Base-by-base conservation (phyloP, 2,329 filamentous ascomycete species). In the Trichoderma sp. region DNA sequence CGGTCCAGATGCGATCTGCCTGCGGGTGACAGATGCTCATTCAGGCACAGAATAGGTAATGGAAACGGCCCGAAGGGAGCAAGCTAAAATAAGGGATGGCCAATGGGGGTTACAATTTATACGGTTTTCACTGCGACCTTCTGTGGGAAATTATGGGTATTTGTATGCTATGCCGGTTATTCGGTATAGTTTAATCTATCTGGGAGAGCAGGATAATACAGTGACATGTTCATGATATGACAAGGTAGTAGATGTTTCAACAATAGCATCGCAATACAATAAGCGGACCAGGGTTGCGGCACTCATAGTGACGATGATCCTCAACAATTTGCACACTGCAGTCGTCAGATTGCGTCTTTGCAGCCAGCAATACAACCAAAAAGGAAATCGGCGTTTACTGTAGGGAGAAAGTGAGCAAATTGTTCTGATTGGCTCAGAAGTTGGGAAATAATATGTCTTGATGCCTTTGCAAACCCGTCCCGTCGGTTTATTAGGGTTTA, bases 61-160 rank as follows among this genome's bases (percentile, higher is more conserved):
- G 36, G 56, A 69, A 69, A 69, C 66, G 66, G 66, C 66, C 66
- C 66, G 66, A 69, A 60, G 34, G 24, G 18, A 24, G 28, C 3
- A 51, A 39, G 36, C 66, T 51, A 69, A 51, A 51, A 26, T 24
- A 61, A 51, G 66, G 66, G 28, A 36, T 69, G 34, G 21, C 36
- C 53, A 34, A 61, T 32, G 36, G 26, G 34, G 34, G 24, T 9
- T 24, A 9, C 39, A 28, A 47, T 57, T 28, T 15, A 15, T 43
- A 58, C 66, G n/a, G 28, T 30, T 26, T 28, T 30, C n/a, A 26
- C 28, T 69, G 8, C 12, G 14, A 51, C 14, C n/a, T 14, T 24
- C 5, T 60, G 15, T 30, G 36, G 7, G 26, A 53, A 30, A 15
- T 26, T 39, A 43, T 47, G 60, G 60, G 24, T 30, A 62, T 11